Base-by-base conservation (phyloP, 768 basidiomycete genomes). In the Pholiota microspora region DNA sequence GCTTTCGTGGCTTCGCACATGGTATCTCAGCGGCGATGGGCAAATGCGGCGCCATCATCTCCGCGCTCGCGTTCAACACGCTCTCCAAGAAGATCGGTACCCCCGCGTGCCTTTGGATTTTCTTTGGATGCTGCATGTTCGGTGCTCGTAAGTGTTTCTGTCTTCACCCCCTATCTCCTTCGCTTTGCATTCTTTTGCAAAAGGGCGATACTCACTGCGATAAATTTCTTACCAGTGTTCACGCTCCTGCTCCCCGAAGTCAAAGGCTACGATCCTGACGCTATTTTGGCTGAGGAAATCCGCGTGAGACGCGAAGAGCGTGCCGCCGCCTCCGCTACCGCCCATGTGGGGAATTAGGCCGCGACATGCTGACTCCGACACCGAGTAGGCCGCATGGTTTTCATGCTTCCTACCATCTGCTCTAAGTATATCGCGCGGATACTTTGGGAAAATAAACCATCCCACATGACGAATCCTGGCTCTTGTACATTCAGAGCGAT, bases 31-130 rank as follows among this genome's bases (percentile, higher is more conserved):
- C 90, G 2, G 90, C 88, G 0, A 71, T 71, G 35, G 90, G 90
- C 16, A 92, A 92, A 65, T 74, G 72, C 0, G 90, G 89, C 49
- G 90, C 89, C 0, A 89, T 92, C 74, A 78, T 90, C 59, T 83
- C 85, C 9, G 84, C 86, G 1, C 79, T 90, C 38, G 87, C 76
- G 1, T 90, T 91, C 74, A 89, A 88, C 68, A 72, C 77, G 1
- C 75, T 90, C 27, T 79, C 75, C 21, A 61, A 77, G 40, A 64
- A 71, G n/a, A 80, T 89, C 55, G 89, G 89, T 15, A 87, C 84
- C 7, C 79, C 84, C 0, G 69, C 67, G 44, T 79, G 86, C 7
- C 76, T 91, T 5, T 90, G 89, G 87, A 89, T 89, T 63, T 89
- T 88, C 72, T 78, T 88, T 49, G 85, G 66, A 1, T 86, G 84